These are phyloP conservation scores for Calonectria henricotiae DNA, from an alignment of 2,329 filamentous ascomycete species.

Conservation along the genomic window DNA sequence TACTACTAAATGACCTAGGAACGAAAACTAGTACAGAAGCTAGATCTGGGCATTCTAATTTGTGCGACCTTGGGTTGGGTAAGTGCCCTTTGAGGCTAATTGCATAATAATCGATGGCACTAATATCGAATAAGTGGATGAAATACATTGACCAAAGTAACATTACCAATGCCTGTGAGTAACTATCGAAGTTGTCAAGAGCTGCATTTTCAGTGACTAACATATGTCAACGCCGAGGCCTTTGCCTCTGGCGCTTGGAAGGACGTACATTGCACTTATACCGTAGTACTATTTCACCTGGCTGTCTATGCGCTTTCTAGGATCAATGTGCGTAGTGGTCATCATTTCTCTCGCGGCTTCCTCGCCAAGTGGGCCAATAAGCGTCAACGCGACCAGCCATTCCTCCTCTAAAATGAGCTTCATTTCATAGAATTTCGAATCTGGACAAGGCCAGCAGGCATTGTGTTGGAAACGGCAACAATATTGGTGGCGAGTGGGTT, in stretches of 20 bases:
- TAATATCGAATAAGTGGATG: not conserved
- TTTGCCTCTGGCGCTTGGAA: constrained; percentile 31
- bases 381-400: constrained; percentile 39
- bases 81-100: not conserved
- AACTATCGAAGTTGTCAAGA: not conserved
- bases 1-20: not conserved
- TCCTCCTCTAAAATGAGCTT: constrained; percentile 18
- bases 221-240: constrained; percentile 30
- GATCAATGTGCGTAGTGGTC: constrained; percentile 14
- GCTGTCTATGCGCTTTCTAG: not conserved
- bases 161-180: constrained; percentile 10
- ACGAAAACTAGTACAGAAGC: not conserved
- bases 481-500: constrained; percentile 31
- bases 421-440: not conserved
- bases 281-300: constrained; percentile 27
- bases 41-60: constrained; percentile 8
- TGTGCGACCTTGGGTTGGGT: constrained; percentile 16
- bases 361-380: constrained; percentile 36
- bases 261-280: constrained; percentile 42
- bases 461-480: not conserved
- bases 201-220: not conserved
- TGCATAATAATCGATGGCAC: too few species aligned
- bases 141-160: constrained; percentile 24
- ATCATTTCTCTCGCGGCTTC: constrained; percentile 1
- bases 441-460: not conserved